Base-by-base conservation (phyloP, 345 rosid genomes). In the Gossypium thurberi region DNA sequence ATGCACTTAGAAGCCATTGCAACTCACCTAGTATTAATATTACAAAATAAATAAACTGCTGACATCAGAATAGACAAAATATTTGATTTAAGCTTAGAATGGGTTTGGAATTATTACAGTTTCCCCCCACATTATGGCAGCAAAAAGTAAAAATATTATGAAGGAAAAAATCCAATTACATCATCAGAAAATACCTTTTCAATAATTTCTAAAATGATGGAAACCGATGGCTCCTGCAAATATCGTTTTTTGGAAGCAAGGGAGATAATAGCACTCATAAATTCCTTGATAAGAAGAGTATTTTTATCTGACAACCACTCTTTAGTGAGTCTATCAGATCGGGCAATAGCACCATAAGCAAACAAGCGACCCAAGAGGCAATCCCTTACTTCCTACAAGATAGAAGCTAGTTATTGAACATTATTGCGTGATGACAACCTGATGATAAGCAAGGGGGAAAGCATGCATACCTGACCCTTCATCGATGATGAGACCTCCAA, bases 161-260 rank as follows among this genome's bases (percentile, higher is more conserved):
- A 74, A 48, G 59, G 6, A 9, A 71, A 21, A 55, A 62, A 2
- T 14, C 42, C 28, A 15, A 56, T n/a, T 20, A 44, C 69, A 65
- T 26, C 12, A 67, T 72, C 13, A 69, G 55, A 37, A 37, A 23
- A 53, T 85, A 95, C 99, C 93, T 88, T 88, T 58, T 88, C 94
- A 28, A 88, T 84, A 82, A 92, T 73, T 59, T 90, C 89, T 70
- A 95, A 76, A 79, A 91, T 83, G 84, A 93, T 55, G 33, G 81
- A 81, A 72, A 89, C 91, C 71, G 89, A 90, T 74, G 99, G 92
- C 85, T 95, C 99, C 78, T 88, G 97, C 88, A 95, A 81, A 83
- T 95, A 95, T 58, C 90, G 81, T 77, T 90, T 93, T 81, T 91
- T 91, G 17, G 84, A 80, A 25, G 96, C 90, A 70, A 95, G 92